Evolutionary conservation across 148 eudicot genomes (phyloP), one percentile per base, ranked within the genome.

Genomic region (Simmondsia chinensis): DNA sequence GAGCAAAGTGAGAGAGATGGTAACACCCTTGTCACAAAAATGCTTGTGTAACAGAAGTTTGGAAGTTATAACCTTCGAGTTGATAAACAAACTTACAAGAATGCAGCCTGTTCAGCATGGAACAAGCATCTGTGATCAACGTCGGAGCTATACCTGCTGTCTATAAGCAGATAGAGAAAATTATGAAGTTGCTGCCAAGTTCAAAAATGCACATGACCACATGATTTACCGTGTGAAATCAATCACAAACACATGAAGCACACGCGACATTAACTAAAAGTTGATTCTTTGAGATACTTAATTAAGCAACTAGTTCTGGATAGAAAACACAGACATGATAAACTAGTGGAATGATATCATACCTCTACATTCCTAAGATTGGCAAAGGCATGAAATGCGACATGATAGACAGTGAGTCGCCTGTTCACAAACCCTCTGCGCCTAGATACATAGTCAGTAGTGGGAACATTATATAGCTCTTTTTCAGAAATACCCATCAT

Each of bases 401-500:
- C 93, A 79, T 89, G 97, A 71, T 76, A 89, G 22, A 89, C 95
- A 37, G 97, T 85, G 30, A 82, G 43, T 24, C 57, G 52, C 75
- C 45, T 69, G 60, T 37, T 49, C 25, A 89, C 13, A 52, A 79
- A 81, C 24, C 83, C 79, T 48, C 67, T 73, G 33, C 79, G 85
- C 52, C 97, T 70, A 48, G 67, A 62, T 18, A 76, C 42, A 72
- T 61, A 76, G 29, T 69, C 78, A 34, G 88, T 80, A 34, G 95
- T 89, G 33, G 97, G 97, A 17, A 72, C 39, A 38, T 75, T 78
- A 59, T 71, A 89, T 30, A 89, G 39, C 41, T 89, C 95, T 68
- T 89, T 95, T 56, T 71, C 76, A 36, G 69, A 46, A 46, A 89
- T 72, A 51, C 78, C 83, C 74, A 69, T 76, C 95, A 82, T 74